A percentile compares a stretch with the other conserved stretches of the same genome.
These are phyloP conservation scores for Solanum hybrid DNA, from an alignment of 305 asterid genomes.

Conservation along the genomic window DNA sequence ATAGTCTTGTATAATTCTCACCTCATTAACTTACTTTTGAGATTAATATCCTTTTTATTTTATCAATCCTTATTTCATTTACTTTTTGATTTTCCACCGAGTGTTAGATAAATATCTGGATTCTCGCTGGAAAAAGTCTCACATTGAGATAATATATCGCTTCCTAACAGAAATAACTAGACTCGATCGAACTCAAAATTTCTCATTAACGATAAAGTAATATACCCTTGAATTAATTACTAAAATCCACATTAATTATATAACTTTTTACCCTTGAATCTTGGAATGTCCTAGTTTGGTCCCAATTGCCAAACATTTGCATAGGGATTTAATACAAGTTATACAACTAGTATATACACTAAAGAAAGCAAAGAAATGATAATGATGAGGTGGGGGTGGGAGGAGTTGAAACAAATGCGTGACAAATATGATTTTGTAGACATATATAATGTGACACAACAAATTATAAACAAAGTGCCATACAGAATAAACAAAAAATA, in stretches of 20 bases:
- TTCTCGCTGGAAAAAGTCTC: background rate
- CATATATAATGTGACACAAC: background rate
- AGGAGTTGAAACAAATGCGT: slow-evolving; percentile 2
- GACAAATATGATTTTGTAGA: background rate
- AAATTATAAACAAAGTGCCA: background rate
- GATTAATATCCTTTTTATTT: too few species aligned
- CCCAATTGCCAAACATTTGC: background rate
- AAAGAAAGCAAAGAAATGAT: background rate
- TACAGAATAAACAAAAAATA: background rate
- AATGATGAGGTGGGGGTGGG: background rate
- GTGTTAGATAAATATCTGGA: too few species aligned
- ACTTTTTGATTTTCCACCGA: background rate
- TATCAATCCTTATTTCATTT: background rate
- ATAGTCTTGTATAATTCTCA: background rate
- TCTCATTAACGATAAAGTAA: background rate
- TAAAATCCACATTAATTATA: background rate
- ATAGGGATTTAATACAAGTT: background rate
- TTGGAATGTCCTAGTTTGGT: background rate
- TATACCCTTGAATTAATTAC: background rate
- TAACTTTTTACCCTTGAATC: background rate
- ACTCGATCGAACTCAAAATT: background rate
- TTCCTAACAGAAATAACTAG: accelerated
- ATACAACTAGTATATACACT: background rate
- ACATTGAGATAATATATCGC: background rate
- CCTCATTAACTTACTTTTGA: background rate